phyloP scores from a whole-genome alignment of 2,329 filamentous ascomycete species.

The Claviceps citrina region DNA sequence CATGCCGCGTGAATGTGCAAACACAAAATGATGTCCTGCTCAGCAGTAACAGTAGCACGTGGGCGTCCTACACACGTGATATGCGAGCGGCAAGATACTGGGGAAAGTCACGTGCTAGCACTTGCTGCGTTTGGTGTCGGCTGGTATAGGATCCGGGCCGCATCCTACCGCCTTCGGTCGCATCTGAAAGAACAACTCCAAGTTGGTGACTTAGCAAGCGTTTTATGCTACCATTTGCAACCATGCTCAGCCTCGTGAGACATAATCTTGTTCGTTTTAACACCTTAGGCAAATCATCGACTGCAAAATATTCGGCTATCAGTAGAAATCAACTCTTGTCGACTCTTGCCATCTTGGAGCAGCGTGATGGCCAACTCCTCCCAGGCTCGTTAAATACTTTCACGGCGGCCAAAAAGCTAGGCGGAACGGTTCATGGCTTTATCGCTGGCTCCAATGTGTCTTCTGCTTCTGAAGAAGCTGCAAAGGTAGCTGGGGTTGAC shows the following conservation, averaged over 20 bases:
- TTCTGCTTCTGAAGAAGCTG: conserved; percentile 62
- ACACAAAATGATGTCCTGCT: neutral
- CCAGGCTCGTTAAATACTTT: conserved; percentile 69
- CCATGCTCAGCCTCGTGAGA: conserved; percentile 19
- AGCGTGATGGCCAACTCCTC: conserved; percentile 77
- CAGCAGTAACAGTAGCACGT: conserved; percentile 2
- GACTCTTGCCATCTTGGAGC: conserved; percentile 82
- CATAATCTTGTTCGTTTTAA: conserved; percentile 9
- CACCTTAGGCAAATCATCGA: neutral
- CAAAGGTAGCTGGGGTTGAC: conserved; percentile 78
- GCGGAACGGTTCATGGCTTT: conserved; percentile 73
- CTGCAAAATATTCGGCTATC: neutral
- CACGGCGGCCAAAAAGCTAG: conserved; percentile 72
- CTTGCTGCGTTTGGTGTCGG: too few relatives aligned
- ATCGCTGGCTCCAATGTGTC: conserved; percentile 70
- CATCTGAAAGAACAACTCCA: neutral
- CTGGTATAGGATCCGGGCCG: conserved; percentile 11
- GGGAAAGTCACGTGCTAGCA: neutral
- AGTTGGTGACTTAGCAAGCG: too few relatives aligned
- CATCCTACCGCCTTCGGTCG: conserved; percentile 9
- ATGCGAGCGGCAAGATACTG: too few relatives aligned
- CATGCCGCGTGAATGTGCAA: neutral
- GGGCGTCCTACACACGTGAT: conserved; percentile 3
- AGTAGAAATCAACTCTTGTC: conserved; percentile 36
- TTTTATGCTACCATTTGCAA: too few relatives aligned